phyloP scores from a whole-genome alignment of 2,329 filamentous ascomycete species.

The Fusarium burgessii region DNA sequence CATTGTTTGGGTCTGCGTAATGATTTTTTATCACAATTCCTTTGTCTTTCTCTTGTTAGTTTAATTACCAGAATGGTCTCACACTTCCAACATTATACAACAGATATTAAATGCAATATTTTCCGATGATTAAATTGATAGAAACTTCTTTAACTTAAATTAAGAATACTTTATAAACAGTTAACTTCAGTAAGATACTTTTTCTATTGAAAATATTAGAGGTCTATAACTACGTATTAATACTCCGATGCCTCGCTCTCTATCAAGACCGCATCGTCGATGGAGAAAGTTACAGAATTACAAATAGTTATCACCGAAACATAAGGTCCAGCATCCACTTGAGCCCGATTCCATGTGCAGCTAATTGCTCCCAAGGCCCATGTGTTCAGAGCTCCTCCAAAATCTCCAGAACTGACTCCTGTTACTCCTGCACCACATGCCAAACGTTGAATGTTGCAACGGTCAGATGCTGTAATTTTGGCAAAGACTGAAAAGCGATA shows the following conservation, averaged over 20 bases:
- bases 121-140: too few species aligned
- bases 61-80: too few species aligned
- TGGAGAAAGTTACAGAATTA: background rate
- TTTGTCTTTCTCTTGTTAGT: too few species aligned
- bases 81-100: too few species aligned
- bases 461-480: background rate
- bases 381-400: background rate
- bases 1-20: fast-evolving
- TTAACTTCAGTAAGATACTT: too few species aligned
- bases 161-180: too few species aligned
- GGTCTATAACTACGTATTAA: too few species aligned
- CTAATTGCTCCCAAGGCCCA: background rate
- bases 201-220: too few species aligned
- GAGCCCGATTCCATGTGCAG: background rate
- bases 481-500: background rate
- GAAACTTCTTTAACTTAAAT: too few species aligned
- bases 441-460: fast-evolving
- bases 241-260: background rate
- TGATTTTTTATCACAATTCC: too few species aligned
- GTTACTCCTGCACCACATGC: background rate
- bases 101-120: too few species aligned
- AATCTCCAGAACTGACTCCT: fast-evolving
- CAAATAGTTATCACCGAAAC: background rate
- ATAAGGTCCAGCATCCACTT: background rate
- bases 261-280: background rate